Evolutionary conservation across 257 asterid species (phyloP).

Genomic region (Asclepias syriaca): DNA sequence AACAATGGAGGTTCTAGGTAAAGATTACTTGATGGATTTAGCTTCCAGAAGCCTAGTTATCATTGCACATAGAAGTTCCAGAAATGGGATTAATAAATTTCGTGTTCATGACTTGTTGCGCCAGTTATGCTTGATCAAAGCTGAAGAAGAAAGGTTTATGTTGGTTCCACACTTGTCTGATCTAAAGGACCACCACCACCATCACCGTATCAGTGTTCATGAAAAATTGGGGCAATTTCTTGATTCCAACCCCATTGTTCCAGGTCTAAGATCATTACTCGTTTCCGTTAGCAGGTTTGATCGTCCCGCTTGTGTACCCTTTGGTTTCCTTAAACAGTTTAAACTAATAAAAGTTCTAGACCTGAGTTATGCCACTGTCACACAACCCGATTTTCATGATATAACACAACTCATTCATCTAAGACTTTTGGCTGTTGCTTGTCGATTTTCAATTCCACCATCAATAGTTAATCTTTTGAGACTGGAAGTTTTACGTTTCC

Average conservation of each 20-base stretch:
- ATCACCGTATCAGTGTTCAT: neutral
- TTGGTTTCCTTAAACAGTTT: neutral
- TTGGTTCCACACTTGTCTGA: neutral
- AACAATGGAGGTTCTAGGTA: too few relatives aligned
- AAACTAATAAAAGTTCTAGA: neutral
- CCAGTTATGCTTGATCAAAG: neutral
- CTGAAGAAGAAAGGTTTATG: neutral
- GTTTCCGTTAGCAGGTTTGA: neutral
- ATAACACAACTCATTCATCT: neutral
- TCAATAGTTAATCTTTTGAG: neutral
- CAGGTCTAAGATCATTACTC: neutral
- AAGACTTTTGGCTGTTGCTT: neutral
- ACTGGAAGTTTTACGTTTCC: neutral
- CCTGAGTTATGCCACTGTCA: neutral
- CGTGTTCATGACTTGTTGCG: neutral
- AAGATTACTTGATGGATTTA: too few relatives aligned
- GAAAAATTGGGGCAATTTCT: neutral
- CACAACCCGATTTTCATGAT: neutral
- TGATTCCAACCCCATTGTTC: neutral
- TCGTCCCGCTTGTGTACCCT: neutral
- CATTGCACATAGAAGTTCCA: too few relatives aligned
- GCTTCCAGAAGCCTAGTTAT: too few relatives aligned
- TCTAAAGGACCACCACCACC: neutral
- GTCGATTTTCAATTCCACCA: neutral
- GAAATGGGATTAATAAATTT: neutral